Evolutionary conservation across 176 grass and related monocot genomes (phyloP).

Genomic region (Paspalum notatum): DNA sequence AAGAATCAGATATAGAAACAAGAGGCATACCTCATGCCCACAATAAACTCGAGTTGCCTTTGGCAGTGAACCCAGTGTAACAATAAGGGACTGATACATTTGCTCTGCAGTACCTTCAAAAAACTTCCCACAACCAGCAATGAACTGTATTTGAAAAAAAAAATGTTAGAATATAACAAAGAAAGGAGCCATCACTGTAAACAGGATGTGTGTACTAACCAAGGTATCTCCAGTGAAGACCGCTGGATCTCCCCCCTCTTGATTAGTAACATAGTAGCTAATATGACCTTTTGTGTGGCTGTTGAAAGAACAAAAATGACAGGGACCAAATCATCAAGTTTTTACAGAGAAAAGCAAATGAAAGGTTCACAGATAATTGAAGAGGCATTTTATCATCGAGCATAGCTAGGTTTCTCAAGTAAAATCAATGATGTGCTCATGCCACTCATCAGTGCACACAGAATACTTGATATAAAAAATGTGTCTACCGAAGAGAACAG

Average conservation of each 20-base stretch:
- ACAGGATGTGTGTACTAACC: slow-evolving; percentile 56
- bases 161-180: slow-evolving; percentile 21
- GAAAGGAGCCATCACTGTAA: slow-evolving; percentile 12
- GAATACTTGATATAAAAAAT: background rate
- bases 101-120: slow-evolving; percentile 96
- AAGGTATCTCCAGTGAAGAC: slow-evolving; percentile 98
- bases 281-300: slow-evolving; percentile 97
- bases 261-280: slow-evolving; percentile 82
- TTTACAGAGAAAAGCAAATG: slow-evolving; percentile 16
- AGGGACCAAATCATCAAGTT: slow-evolving; percentile 3
- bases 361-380: background rate
- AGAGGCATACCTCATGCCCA: slow-evolving; percentile 76
- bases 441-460: background rate
- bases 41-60: slow-evolving; percentile 94
- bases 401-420: background rate
- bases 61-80: slow-evolving; percentile 85
- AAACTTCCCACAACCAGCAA: slow-evolving; percentile 94
- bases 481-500: background rate
- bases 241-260: slow-evolving; percentile 65
- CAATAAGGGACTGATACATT: slow-evolving; percentile 92
- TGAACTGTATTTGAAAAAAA: slow-evolving; percentile 56
- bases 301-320: slow-evolving; percentile 33
- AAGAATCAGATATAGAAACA: slow-evolving; percentile 6
- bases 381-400: background rate
- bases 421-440: background rate